These are phyloP conservation scores for Coemansia sp. DNA, from an alignment of 192 early-diverging fungal species.

Conservation along the genomic window DNA sequence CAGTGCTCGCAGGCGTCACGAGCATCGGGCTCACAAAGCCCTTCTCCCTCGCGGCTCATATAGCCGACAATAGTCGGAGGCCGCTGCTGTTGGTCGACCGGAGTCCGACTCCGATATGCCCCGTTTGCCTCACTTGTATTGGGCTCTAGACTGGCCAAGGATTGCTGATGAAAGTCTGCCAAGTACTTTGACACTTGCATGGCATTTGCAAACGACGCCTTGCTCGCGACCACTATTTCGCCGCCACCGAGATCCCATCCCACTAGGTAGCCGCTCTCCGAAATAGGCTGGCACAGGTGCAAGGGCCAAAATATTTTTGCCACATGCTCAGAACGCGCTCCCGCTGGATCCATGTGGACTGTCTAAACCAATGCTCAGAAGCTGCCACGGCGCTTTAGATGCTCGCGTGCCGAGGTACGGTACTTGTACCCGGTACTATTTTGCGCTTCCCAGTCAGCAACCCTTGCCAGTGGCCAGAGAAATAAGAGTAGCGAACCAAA, in stretches of 20 bases:
- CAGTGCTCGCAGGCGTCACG: slow-evolving; percentile 45
- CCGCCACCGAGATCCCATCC: slow-evolving; percentile 36
- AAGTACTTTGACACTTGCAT: slow-evolving; percentile 27
- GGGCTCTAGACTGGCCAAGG: background rate
- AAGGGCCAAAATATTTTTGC: slow-evolving; percentile 47
- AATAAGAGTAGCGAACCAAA: slow-evolving; percentile 25
- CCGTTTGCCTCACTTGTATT: background rate
- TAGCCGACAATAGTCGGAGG: slow-evolving; percentile 40
- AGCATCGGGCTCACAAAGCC: slow-evolving; percentile 44
- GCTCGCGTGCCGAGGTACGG: slow-evolving; percentile 49
- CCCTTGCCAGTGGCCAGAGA: slow-evolving; percentile 45
- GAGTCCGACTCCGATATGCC: background rate
- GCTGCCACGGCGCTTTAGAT: slow-evolving; percentile 56
- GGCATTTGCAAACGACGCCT: slow-evolving; percentile 38
- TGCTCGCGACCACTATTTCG: slow-evolving; percentile 43
- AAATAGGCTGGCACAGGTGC: slow-evolving; percentile 25
- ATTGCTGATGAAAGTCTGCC: slow-evolving; percentile 20
- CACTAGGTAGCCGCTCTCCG: slow-evolving; percentile 47
- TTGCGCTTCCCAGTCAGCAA: slow-evolving; percentile 50
- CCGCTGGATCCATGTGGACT: background rate
- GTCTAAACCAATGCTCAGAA: slow-evolving; percentile 21
- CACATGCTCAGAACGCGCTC: slow-evolving; percentile 10
- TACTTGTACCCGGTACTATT: slow-evolving; percentile 35
- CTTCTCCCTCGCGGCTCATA: slow-evolving; percentile 52
- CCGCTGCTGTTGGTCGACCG: background rate